Base-by-base conservation (phyloP, 495 filamentous ascomycete genomes). In the Xylaria nigripes region DNA sequence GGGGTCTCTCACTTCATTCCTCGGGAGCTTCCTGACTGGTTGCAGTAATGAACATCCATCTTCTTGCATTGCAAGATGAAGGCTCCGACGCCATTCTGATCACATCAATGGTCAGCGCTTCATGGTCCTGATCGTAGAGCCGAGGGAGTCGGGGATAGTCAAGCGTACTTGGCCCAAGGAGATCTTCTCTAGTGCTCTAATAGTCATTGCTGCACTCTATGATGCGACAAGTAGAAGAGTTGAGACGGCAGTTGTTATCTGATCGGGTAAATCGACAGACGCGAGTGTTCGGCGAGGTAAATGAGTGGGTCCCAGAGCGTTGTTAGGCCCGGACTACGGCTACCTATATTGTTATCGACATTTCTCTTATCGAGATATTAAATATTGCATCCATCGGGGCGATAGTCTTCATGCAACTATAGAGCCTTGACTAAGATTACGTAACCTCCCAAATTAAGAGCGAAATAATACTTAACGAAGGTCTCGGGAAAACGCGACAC, bases 1-100 rank as follows among this genome's bases (percentile, higher is more conserved):
- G 15, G 52, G 41, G 49, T n/a, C 43, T 72, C 83, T 61, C 75
- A 95, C 90, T 92, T 90, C 90, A 98, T 96, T 66, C 93, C 93
- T 54, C 72, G 79, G 30, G 91, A 96, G 70, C 86, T 90, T 59
- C 91, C 93, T 6, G 86, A 88, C 79, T 84, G 89, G 76, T 96
- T 90, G 76, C 93, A 96, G 77, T 95, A 98, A 72, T 95, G 88
- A 64, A 98, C 86, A 67, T 95, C 88, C 67, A 98, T 78, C 57
- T 86, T 85, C 72, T 87, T 95, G 81, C 93, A 98, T 81, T 95
- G 91, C 55, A 95, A 79, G 70, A 98, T 88, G 75, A 97, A 98
- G 60, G 92, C 89, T 54, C 90, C 93, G 60, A 96, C 81, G 76
- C 93, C 93, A 72, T 98, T 98, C 89, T 96, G 60, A 19, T 60